Conservation (phyloP, 495 filamentous ascomycete genomes). For the Daldinia grandis region DNA sequence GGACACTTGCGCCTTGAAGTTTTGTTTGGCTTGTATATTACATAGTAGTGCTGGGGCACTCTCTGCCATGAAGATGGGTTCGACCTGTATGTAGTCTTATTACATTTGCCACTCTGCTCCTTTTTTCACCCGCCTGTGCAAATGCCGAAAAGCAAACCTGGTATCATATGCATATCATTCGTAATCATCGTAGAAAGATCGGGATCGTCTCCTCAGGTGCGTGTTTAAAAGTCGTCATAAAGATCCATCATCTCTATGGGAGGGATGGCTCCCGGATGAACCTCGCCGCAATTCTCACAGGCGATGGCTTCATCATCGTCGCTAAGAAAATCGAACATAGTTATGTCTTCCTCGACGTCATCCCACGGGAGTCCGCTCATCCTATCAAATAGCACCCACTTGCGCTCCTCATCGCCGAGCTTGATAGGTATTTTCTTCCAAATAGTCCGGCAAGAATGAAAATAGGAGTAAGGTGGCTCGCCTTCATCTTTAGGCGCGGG, state of each 20-base stretch:
- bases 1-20: neutral
- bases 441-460: conserved; percentile 49
- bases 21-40: conserved; percentile 1
- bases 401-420: conserved; percentile 46
- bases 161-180: conserved; percentile 41
- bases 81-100: neutral
- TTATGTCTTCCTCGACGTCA: conserved; percentile 42
- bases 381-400: conserved; percentile 56
- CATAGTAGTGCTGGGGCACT: neutral
- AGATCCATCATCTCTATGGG: conserved; percentile 43
- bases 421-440: conserved; percentile 54
- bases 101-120: neutral
- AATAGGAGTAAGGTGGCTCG: conserved; percentile 49
- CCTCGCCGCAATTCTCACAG: conserved; percentile 49
- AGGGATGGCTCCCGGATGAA: conserved; percentile 46
- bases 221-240: conserved; percentile 32
- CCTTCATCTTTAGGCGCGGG: conserved; percentile 52
- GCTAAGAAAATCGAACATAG: conserved; percentile 38
- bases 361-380: conserved; percentile 47
- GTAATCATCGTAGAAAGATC: conserved; percentile 33
- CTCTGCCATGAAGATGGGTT: neutral
- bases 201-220: neutral
- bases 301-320: conserved; percentile 47
- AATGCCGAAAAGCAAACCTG: conserved; percentile 40
- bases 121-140: conserved; percentile 11